These are phyloP conservation scores for Coemansia sp. DNA, from an alignment of 192 early-diverging fungal genomes.

Conservation along the genomic window DNA sequence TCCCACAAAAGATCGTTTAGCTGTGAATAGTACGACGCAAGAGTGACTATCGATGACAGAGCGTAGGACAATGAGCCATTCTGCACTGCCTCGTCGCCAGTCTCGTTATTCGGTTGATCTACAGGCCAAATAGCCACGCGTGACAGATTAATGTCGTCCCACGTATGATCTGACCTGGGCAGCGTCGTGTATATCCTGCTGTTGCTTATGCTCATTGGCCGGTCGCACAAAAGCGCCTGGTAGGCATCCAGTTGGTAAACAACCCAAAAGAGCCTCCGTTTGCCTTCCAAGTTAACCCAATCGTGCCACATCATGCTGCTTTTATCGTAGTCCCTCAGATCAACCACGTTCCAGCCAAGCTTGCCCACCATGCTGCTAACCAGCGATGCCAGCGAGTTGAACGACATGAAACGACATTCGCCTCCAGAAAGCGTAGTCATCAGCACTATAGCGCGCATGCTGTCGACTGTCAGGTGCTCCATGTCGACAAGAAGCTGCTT, in stretches of 20 bases:
- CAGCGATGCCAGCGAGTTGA: constrained; percentile 36
- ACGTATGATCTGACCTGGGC: constrained; percentile 7
- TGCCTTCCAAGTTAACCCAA: constrained; percentile 29
- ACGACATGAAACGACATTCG: constrained; percentile 38
- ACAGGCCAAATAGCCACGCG: background rate
- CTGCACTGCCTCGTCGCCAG: background rate
- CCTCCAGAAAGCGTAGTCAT: constrained; percentile 40
- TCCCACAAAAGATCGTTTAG: constrained; percentile 37
- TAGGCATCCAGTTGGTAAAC: constrained; percentile 35
- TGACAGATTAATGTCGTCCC: constrained; percentile 5
- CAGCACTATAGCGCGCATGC: constrained; percentile 31
- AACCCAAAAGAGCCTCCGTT: constrained; percentile 31
- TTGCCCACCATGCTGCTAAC: constrained; percentile 31
- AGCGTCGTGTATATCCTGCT: constrained; percentile 8
- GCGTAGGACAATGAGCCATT: constrained; percentile 10
- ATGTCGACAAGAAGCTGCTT: constrained; percentile 22
- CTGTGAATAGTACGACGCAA: constrained; percentile 19
- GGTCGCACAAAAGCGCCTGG: constrained; percentile 25
- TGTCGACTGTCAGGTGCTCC: constrained; percentile 25
- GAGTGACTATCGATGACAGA: constrained; percentile 18
- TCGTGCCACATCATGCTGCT: constrained; percentile 22
- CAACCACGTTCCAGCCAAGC: constrained; percentile 42
- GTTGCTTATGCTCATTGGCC: constrained; percentile 22
- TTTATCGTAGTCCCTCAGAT: background rate
- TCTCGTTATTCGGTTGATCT: background rate